Conservation (phyloP, 2,329 filamentous ascomycete genomes). For the Metarhizium rileyi region DNA sequence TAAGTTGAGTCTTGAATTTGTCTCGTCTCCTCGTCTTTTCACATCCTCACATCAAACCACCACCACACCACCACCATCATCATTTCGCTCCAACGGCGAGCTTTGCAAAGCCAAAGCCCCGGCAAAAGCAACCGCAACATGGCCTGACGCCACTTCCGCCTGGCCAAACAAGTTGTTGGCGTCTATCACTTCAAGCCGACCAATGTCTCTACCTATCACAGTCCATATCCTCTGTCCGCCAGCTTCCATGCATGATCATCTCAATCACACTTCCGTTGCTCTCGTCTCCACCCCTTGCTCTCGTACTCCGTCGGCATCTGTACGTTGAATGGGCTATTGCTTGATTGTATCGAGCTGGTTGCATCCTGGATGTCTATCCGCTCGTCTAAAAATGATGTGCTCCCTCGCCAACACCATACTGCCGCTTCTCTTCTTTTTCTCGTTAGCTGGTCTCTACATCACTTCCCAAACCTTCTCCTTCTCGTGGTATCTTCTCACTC, state of each 20-base stretch:
- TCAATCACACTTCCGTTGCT: slow-evolving; percentile 14
- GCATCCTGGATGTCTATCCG: slow-evolving; percentile 17
- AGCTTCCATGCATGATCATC: slow-evolving; percentile 2
- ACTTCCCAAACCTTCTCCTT: slow-evolving; percentile 13
- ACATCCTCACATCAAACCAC: too few relatives aligned
- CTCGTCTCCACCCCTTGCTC: slow-evolving; percentile 18
- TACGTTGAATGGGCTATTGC: slow-evolving; percentile 22
- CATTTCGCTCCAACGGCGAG: too few relatives aligned
- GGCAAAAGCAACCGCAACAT: slow-evolving; percentile 10
- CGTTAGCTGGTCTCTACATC: slow-evolving; percentile 48
- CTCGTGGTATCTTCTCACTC: slow-evolving; percentile 27
- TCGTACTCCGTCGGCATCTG: slow-evolving; percentile 22
- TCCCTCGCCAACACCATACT: slow-evolving; percentile 28
- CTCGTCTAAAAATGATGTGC: slow-evolving; percentile 40
- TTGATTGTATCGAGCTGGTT: slow-evolving; percentile 1
- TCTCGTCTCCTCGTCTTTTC: not conserved
- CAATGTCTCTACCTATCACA: slow-evolving; percentile 6
- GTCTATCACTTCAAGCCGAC: slow-evolving; percentile 6
- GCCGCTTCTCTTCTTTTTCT: slow-evolving; percentile 28
- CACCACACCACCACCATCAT: too few relatives aligned
- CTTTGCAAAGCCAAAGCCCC: not conserved
- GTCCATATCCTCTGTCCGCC: not conserved
- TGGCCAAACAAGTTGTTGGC: slow-evolving; percentile 1
- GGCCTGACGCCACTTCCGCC: slow-evolving; percentile 31
- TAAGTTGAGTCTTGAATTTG: not conserved